Evolutionary conservation across 257 asterid genomes (phyloP).

Genomic region (Linaria vulgaris): DNA sequence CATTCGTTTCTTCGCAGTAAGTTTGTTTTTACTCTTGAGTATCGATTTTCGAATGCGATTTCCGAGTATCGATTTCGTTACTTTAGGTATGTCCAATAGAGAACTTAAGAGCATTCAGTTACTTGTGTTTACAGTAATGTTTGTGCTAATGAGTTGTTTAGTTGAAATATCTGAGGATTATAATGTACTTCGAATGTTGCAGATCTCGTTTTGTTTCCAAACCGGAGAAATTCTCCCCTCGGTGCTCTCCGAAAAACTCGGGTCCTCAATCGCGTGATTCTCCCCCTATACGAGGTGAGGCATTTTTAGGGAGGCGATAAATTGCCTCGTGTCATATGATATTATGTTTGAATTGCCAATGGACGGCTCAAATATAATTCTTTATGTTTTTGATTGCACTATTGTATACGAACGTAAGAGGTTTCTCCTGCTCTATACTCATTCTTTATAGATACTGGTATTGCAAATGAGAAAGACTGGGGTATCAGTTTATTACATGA

Average conservation of each 20-base stretch:
- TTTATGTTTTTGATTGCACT: not conserved
- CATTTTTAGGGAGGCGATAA: not conserved
- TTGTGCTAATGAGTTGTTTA: not conserved
- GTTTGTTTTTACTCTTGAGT: not conserved
- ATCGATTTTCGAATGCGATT: not conserved
- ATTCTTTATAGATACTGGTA: constrained; percentile 75
- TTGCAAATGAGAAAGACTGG: constrained; percentile 98
- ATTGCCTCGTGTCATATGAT: not conserved
- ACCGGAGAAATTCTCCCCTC: constrained; percentile 65
- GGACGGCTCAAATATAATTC: no score
- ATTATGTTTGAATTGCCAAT: not conserved
- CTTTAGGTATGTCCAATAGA: no score
- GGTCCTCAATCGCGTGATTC: constrained; percentile 95
- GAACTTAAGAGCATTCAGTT: no score
- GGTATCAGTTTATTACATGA: constrained; percentile 79
- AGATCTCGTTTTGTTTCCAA: constrained; percentile 63
- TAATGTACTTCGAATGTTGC: constrained; percentile 22
- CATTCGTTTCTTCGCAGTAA: constrained; percentile 69
- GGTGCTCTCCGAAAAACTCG: constrained; percentile 65
- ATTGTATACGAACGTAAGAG: not conserved
- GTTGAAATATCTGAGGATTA: constrained; percentile 9
- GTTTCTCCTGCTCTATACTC: not conserved
- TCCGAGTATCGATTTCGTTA: no score
- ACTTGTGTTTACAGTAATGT: no score
- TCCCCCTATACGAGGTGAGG: constrained; percentile 92